Evolutionary conservation across 2,329 filamentous ascomycete species (phyloP).

Genomic region (Eutypa lata): DNA sequence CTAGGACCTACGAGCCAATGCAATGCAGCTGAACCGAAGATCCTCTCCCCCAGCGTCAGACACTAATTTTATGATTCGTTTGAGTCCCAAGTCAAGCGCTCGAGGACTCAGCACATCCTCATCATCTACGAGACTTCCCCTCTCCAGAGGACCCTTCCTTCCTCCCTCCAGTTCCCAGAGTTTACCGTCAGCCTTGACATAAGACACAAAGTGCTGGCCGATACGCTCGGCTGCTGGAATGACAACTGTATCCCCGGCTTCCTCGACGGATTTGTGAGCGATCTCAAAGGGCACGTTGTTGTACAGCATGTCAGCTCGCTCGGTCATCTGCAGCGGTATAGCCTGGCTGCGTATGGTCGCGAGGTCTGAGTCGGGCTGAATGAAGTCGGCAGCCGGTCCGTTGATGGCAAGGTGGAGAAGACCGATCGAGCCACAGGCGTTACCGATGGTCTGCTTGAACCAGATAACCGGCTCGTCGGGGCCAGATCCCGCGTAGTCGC

Average conservation of each 20-base stretch:
- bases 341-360: constrained; percentile 60
- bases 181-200: constrained; percentile 64
- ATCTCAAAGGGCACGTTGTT: constrained; percentile 66
- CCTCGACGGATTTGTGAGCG: constrained; percentile 69
- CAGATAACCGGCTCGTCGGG: constrained; percentile 67
- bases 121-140: constrained; percentile 50
- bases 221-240: constrained; percentile 59
- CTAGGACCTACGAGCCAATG: constrained; percentile 28
- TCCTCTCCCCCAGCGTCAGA: constrained; percentile 27
- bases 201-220: constrained; percentile 78
- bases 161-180: constrained; percentile 80
- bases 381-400: constrained; percentile 54
- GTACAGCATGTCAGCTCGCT: constrained; percentile 68
- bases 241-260: constrained; percentile 63
- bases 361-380: constrained; percentile 53
- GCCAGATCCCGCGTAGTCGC: constrained; percentile 32
- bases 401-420: constrained; percentile 73
- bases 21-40: constrained; percentile 37
- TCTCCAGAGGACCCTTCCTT: constrained; percentile 69
- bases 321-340: constrained; percentile 55
- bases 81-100: constrained; percentile 61
- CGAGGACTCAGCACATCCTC: constrained; percentile 65
- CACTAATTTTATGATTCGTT: constrained; percentile 39
- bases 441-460: constrained; percentile 82
- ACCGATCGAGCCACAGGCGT: constrained; percentile 78